phyloP scores from a whole-genome alignment of 768 basidiomycete species.

The Crepidotus variabilis region DNA sequence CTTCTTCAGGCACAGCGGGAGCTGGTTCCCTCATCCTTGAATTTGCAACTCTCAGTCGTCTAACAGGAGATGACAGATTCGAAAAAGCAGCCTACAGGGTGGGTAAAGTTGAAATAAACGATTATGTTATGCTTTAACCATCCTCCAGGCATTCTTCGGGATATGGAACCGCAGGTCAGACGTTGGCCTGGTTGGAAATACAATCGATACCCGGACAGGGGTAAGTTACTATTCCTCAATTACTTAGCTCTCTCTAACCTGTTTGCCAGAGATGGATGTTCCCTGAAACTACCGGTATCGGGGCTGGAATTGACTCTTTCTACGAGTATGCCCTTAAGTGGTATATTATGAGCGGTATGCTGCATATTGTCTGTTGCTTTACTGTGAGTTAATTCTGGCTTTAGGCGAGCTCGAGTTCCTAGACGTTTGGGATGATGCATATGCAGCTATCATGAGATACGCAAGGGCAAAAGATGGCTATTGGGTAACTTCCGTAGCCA shows the following conservation, averaged over 20 bases:
- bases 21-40: conserved; percentile 92
- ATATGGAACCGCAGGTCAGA: conserved; percentile 90
- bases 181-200: conserved; percentile 86
- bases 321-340: conserved; percentile 94
- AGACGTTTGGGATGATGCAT: conserved; percentile 82
- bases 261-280: conserved; percentile 62
- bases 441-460: conserved; percentile 83
- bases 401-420: conserved; percentile 75
- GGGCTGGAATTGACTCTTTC: conserved; percentile 95
- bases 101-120: neutral
- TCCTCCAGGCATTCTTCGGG: conserved; percentile 72
- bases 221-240: conserved; percentile 34
- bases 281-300: conserved; percentile 78
- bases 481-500: conserved; percentile 52
- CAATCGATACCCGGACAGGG: conserved; percentile 78
- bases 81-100: conserved; percentile 82
- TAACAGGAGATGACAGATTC: conserved; percentile 87
- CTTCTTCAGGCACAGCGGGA: conserved; percentile 73
- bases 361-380: neutral
- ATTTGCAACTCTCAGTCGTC: conserved; percentile 87
- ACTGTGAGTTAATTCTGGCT: neutral
- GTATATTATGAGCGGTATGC: conserved; percentile 78
- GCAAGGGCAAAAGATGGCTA: conserved; percentile 80
- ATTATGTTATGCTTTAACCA: neutral
- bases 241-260: neutral